A percentile compares a stretch with the other conserved stretches of the same genome.
phyloP scores from a whole-genome alignment of 2,329 filamentous ascomycete species.

The Penicillium palitans region DNA sequence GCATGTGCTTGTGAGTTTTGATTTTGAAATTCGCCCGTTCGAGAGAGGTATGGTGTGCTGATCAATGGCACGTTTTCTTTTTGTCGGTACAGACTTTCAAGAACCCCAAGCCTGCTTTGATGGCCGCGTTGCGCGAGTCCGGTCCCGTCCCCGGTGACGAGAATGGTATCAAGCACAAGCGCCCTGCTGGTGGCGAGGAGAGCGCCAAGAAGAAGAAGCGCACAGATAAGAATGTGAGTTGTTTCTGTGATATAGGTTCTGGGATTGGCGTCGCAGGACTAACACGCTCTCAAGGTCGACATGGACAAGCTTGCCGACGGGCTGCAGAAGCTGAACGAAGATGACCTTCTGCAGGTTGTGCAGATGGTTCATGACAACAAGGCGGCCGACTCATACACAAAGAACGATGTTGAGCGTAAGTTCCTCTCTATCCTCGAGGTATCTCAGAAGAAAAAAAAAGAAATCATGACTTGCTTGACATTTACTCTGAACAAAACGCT shows the following conservation, averaged over 20 bases:
- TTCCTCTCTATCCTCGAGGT: constrained; percentile 24
- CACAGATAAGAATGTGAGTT: constrained; percentile 58
- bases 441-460: background rate
- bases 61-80: background rate
- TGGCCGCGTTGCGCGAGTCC: constrained; percentile 76
- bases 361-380: constrained; percentile 99
- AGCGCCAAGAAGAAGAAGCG: constrained; percentile 76
- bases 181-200: constrained; percentile 55
- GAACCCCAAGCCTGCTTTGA: constrained; percentile 85
- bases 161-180: constrained; percentile 65
- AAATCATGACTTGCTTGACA: background rate
- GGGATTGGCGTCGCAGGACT: background rate
- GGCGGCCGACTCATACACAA: constrained; percentile 87
- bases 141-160: constrained; percentile 77
- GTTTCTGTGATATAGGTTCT: no score
- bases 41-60: background rate
- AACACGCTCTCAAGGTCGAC: constrained; percentile 57
- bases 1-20: constrained; percentile 65
- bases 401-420: constrained; percentile 94
- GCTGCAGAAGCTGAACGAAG: constrained; percentile 83
- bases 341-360: constrained; percentile 90
- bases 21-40: background rate
- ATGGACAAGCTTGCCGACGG: constrained; percentile 97
- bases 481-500: constrained; percentile 19
- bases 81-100: constrained; percentile 66